A percentile compares a stretch with the other conserved stretches of the same genome.
Evolutionary conservation across 129 eudicot species (phyloP).

Genomic region (Chrysanthemum makinoi): DNA sequence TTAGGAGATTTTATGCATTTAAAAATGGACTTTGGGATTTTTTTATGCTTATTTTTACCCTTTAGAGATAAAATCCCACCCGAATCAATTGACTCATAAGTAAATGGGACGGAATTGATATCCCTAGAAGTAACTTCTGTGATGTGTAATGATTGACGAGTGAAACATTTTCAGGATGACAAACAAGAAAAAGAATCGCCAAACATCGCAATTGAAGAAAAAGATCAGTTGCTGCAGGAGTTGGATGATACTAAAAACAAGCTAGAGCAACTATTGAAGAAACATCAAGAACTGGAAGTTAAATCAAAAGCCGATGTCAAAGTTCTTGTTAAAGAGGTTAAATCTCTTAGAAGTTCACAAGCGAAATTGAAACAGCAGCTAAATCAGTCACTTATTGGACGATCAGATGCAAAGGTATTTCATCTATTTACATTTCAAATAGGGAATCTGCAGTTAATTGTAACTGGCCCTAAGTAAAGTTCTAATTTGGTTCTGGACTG

Average conservation of each 20-base stretch:
- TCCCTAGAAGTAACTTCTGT: not conserved
- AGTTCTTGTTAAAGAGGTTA: too few species aligned
- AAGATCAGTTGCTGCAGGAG: constrained; percentile 52
- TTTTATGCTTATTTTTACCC: not conserved
- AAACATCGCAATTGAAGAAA: constrained; percentile 40
- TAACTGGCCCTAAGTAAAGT: too few species aligned
- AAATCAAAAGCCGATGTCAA: constrained; percentile 59
- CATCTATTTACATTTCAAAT: too few species aligned
- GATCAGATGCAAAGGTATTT: too few species aligned
- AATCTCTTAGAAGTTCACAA: too few species aligned
- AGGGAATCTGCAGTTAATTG: too few species aligned
- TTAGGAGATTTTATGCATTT: not conserved
- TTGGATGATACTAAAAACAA: constrained; percentile 65
- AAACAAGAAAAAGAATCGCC: constrained; percentile 30
- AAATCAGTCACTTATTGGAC: too few species aligned
- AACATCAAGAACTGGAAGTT: constrained; percentile 75
- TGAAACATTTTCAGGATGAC: constrained; percentile 46
- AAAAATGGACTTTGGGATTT: not conserved
- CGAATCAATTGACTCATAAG: not conserved
- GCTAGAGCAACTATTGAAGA: constrained; percentile 50
- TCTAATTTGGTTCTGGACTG: too few species aligned
- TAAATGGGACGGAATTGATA: not conserved
- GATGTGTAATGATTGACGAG: constrained; percentile 1
- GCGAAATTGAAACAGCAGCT: too few species aligned
- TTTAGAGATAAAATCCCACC: too few species aligned